A percentile compares a stretch with the other conserved stretches of the same genome.
Evolutionary conservation across 768 basidiomycete species (phyloP).

Genomic region (Cystofilobasidium bisporidii): DNA sequence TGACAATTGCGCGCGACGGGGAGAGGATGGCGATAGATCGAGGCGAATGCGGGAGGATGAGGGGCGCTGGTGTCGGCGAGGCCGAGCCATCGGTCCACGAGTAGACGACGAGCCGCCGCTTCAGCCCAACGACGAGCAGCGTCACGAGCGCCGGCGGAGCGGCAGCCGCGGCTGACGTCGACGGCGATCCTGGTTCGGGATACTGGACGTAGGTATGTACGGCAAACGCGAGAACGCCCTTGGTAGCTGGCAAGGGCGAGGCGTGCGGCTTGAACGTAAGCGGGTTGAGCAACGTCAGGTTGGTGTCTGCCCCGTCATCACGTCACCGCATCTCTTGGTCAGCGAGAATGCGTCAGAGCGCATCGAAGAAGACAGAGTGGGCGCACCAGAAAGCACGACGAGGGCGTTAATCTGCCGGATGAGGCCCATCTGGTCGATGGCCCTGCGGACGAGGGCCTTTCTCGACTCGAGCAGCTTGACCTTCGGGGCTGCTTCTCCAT

Average conservation of each 20-base stretch:
- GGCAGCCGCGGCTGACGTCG: conserved; percentile 61
- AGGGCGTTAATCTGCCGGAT: conserved; percentile 79
- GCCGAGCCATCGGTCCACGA: conserved; percentile 13
- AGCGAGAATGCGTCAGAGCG: no score
- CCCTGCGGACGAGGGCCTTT: conserved; percentile 54
- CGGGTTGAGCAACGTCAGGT: conserved; percentile 64
- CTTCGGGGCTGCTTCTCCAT: neutral
- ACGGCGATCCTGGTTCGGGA: conserved; percentile 57
- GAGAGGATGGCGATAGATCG: conserved; percentile 67
- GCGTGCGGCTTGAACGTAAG: conserved; percentile 57
- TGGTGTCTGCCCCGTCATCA: conserved; percentile 49
- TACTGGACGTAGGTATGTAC: conserved; percentile 54
- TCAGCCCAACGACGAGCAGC: conserved; percentile 63
- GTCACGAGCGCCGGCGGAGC: conserved; percentile 55
- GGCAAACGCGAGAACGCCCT: conserved; percentile 73
- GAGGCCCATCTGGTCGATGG: conserved; percentile 80
- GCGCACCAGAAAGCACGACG: conserved; percentile 69
- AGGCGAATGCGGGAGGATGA: conserved; percentile 74
- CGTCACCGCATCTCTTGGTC: neutral
- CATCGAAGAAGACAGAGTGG: neutral
- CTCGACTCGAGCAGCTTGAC: conserved; percentile 51
- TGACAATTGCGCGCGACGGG: conserved; percentile 56
- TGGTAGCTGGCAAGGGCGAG: conserved; percentile 63
- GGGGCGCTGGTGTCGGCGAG: neutral
- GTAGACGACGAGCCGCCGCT: conserved; percentile 17